These are phyloP conservation scores for Skeletonema costatum DNA, from an alignment of 108 stramenopile genomes.

Conservation along the genomic window DNA sequence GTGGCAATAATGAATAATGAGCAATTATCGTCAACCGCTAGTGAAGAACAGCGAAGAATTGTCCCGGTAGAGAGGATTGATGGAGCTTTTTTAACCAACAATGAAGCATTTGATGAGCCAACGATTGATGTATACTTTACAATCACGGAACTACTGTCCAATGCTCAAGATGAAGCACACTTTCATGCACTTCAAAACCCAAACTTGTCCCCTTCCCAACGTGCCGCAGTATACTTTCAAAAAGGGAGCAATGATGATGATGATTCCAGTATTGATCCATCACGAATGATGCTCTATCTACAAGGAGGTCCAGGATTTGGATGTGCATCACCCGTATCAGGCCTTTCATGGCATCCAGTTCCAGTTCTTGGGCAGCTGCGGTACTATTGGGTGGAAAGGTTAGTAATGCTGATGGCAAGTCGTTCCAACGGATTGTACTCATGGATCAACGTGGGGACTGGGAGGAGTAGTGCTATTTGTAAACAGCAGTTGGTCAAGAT, in stretches of 20 bases:
- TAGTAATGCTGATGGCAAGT: slow-evolving; percentile 38
- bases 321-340: slow-evolving; percentile 67
- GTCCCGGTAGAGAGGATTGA: slow-evolving; percentile 19
- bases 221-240: slow-evolving; percentile 26
- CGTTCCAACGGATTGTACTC: slow-evolving; percentile 70
- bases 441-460: slow-evolving; percentile 98
- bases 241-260: background rate
- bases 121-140: slow-evolving; percentile 76
- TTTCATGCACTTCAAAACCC: slow-evolving; percentile 23
- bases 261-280: slow-evolving; percentile 52
- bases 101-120: slow-evolving; percentile 28
- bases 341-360: slow-evolving; percentile 50
- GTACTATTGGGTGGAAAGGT: slow-evolving; percentile 52
- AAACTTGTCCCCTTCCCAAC: slow-evolving; percentile 17
- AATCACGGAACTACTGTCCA: slow-evolving; percentile 66
- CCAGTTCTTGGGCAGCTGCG: slow-evolving; percentile 68
- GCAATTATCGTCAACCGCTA: background rate
- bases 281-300: slow-evolving; percentile 72
- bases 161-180: slow-evolving; percentile 27
- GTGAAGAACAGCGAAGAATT: background rate
- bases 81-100: slow-evolving; percentile 16
- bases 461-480: slow-evolving; percentile 76
- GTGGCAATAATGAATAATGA: background rate
- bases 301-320: slow-evolving; percentile 95
- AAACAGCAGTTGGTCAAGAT: slow-evolving; percentile 67